Evolutionary conservation across 108 stramenopile species (phyloP).

Genomic region (Aurantiochytrium sp.): DNA sequence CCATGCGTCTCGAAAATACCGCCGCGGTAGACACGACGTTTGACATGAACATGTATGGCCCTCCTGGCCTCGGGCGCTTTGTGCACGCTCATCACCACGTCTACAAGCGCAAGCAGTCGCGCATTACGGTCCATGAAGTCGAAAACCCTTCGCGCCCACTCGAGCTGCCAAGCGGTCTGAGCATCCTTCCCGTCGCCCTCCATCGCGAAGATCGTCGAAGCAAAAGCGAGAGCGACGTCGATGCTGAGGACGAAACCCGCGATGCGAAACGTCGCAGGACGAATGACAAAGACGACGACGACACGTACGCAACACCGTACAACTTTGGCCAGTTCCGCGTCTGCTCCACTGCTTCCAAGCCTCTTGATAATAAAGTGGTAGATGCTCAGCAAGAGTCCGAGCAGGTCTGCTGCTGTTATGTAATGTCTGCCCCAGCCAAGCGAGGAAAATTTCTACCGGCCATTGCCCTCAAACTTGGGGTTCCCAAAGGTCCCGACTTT

Average conservation of each 20-base stretch:
- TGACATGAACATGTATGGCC: not conserved
- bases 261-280: too few relatives aligned
- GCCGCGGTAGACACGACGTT: not conserved
- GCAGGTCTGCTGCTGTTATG: not conserved
- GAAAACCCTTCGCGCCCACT: not conserved
- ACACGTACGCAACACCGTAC: not conserved
- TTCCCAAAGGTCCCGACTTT: slow-evolving; percentile 72
- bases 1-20: not conserved
- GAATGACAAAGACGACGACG: not conserved
- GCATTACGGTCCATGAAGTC: not conserved
- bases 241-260: not conserved
- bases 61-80: not conserved
- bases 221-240: not conserved
- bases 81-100: slow-evolving; percentile 1
- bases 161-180: not conserved
- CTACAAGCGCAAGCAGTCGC: not conserved
- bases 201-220: not conserved
- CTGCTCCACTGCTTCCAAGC: not conserved
- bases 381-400: not conserved
- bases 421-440: not conserved
- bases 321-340: not conserved
- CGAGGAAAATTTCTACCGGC: slow-evolving; percentile 65
- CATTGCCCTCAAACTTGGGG: slow-evolving; percentile 59
- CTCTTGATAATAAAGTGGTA: not conserved
- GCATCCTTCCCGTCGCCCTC: not conserved